Evolutionary conservation across 495 filamentous ascomycete species (phyloP).

Genomic region (Penicillium tannophilum): DNA sequence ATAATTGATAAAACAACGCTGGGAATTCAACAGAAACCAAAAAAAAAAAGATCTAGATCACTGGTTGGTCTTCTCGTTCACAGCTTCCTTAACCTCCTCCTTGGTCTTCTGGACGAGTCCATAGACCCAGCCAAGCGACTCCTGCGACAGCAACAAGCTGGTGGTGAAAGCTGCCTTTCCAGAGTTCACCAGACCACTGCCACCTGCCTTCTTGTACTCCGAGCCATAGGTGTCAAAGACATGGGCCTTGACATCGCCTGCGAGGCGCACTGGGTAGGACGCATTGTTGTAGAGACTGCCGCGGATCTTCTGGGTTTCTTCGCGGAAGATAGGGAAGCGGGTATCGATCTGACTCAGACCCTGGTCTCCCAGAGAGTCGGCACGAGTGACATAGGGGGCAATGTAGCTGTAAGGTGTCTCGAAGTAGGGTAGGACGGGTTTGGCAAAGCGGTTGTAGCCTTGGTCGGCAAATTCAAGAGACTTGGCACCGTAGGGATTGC

Average conservation of each 20-base stretch:
- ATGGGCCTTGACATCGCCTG: conserved; percentile 72
- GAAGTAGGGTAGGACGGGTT: conserved; percentile 78
- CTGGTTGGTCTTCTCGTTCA: conserved; percentile 54
- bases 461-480: conserved; percentile 70
- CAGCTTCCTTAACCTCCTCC: conserved; percentile 58
- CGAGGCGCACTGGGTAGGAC: conserved; percentile 65
- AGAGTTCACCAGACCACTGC: conserved; percentile 64
- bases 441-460: conserved; percentile 65
- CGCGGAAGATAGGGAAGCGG: conserved; percentile 84
- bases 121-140: conserved; percentile 62
- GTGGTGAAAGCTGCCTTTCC: conserved; percentile 78
- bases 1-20: conserved; percentile 7
- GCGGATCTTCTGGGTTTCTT: conserved; percentile 78
- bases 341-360: conserved; percentile 74
- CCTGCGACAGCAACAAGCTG: conserved; percentile 67
- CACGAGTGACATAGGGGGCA: conserved; percentile 79
- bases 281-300: conserved; percentile 63
- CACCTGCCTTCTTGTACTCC: conserved; percentile 77
- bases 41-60: conserved; percentile 13
- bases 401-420: conserved; percentile 74
- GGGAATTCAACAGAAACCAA: not conserved
- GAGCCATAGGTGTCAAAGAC: conserved; percentile 69
- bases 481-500: conserved; percentile 77
- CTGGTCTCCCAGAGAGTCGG: conserved; percentile 76
- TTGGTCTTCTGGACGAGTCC: conserved; percentile 60